Base-by-base conservation (phyloP, 2,329 filamentous ascomycete species). In the Pseudogymnoascus sp. region DNA sequence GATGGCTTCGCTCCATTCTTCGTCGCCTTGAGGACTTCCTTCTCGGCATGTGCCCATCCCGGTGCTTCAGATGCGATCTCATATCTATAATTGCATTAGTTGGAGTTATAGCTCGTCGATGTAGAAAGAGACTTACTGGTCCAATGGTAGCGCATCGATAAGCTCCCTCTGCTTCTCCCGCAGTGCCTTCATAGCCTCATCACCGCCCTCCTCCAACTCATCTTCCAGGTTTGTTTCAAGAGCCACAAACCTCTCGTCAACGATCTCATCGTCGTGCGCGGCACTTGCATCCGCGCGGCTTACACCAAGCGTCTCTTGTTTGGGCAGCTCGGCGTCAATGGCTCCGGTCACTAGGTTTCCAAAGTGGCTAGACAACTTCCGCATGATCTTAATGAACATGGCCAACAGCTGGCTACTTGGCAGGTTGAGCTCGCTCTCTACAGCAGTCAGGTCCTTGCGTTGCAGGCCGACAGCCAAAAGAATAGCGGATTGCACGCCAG, bases 371-470 rank as follows among this genome's bases (percentile, higher is more conserved):
- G 89, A 89, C 40, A 96, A 83, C 78, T 97, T 97, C 67, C 92
- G 86, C 65, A 97, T 82, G 65, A 96, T 89, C 80, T 99, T 99
- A 74, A 96, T 91, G 75, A 99, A 97, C 89, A 97, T 96, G 65
- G 93, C 92, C 66, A 99, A 80, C 3, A 97, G 79, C 77, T 97
- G 94, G 50, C 86, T 88, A 2, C 85, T 82, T 0, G 84, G 85
- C 5, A 97, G 77, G 6, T 82, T 82, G 2, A 96, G 77, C 71
- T 99, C 94, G 66, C 87, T 85, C 66, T 92, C 88, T 7, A 97
- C 78, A 11, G 84, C 83, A 12, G 94, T 90, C 28, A 99, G 79
- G 40, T 89, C 87, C 78, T 97, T 97, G 68, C 90, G 86, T 76
- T 99, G 95, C 65, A 97, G 78, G 18, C 95, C 94, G 59, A 96